A percentile compares a stretch with the other conserved stretches of the same genome.
Evolutionary conservation across 352 stramenopile genomes (phyloP).

Genomic region (Pythium pyrilobum): DNA sequence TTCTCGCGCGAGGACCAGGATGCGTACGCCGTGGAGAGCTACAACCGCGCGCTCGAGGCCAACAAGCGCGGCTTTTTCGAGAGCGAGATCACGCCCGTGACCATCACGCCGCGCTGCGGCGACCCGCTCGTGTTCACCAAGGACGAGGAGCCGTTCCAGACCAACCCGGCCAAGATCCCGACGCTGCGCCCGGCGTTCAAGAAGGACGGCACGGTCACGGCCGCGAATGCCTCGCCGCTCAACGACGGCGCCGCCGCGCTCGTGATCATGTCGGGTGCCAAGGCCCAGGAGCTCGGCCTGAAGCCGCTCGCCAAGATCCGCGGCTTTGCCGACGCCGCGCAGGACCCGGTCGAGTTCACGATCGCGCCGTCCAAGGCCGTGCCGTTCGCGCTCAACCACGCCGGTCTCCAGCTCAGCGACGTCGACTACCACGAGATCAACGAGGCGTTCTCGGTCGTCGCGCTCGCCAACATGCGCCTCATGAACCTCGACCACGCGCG

Average conservation of each 20-base stretch:
- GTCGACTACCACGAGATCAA: slow-evolving; percentile 99
- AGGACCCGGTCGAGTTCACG: slow-evolving; percentile 95
- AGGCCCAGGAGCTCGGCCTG: slow-evolving; percentile 79
- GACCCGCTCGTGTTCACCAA: slow-evolving; percentile 62
- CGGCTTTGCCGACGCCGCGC: slow-evolving; percentile 76
- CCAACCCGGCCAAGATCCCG: slow-evolving; percentile 90
- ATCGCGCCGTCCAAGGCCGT: slow-evolving; percentile 94
- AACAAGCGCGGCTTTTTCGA: slow-evolving; percentile 86
- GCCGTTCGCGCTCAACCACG: slow-evolving; percentile 88
- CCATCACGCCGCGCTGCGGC: slow-evolving; percentile 62
- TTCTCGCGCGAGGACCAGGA: slow-evolving; percentile 96
- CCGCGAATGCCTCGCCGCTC: slow-evolving; percentile 95
- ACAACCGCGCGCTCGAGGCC: slow-evolving; percentile 72
- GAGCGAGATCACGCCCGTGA: slow-evolving; percentile 89
- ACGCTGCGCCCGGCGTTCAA: slow-evolving; percentile 92
- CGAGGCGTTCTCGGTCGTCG: slow-evolving; percentile 98
- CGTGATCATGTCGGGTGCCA: slow-evolving; percentile 93
- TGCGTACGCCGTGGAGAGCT: slow-evolving; percentile 91
- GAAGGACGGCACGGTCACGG: slow-evolving; percentile 95
- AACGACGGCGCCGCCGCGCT: slow-evolving; percentile 97
- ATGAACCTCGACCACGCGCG: slow-evolving; percentile 90
- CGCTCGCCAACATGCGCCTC: slow-evolving; percentile 93
- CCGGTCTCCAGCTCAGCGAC: slow-evolving; percentile 88
- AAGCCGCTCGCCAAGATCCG: slow-evolving; percentile 72
- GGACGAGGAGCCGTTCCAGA: slow-evolving; percentile 93